A percentile compares a stretch with the other conserved stretches of the same genome.
phyloP scores from a whole-genome alignment of 1,139 yeast genomes.

The Suhomyces yuchorum region DNA sequence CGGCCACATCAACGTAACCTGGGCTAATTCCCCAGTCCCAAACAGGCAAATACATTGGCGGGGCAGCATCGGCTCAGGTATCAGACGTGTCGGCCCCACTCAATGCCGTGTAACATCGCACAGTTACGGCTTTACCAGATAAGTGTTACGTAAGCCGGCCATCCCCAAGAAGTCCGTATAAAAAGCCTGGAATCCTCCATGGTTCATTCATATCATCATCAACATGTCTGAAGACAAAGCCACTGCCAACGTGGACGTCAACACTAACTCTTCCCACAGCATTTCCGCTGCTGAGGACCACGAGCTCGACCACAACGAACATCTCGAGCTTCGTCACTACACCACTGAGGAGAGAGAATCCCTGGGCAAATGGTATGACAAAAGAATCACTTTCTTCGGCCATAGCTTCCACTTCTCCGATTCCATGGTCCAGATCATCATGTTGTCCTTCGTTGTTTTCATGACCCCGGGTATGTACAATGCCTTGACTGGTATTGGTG shows the following conservation, averaged over 20 bases:
- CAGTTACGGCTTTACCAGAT: conserved; percentile 4
- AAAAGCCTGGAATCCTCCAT: conserved; percentile 1
- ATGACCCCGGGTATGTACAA: conserved; percentile 62
- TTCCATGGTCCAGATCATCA: conserved; percentile 47
- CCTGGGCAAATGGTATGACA: conserved; percentile 47
- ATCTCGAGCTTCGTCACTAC: conserved; percentile 31
- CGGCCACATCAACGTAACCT: conserved; percentile 2
- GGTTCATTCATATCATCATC: neutral
- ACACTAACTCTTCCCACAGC: conserved; percentile 12
- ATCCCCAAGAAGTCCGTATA: conserved; percentile 1
- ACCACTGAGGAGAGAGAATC: conserved; percentile 32
- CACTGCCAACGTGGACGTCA: conserved; percentile 13
- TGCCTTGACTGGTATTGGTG: conserved; percentile 59
- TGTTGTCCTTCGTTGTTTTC: conserved; percentile 53
- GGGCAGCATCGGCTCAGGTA: conserved; percentile 5
- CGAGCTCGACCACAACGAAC: conserved; percentile 20
- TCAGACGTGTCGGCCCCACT: conserved; percentile 8
- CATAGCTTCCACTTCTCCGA: conserved; percentile 40
- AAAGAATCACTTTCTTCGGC: conserved; percentile 18
- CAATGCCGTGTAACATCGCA: conserved; percentile 14
- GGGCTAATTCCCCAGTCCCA: conserved; percentile 1
- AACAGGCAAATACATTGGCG: conserved; percentile 4
- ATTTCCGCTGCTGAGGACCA: conserved; percentile 5
- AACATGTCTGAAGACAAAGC: conserved; percentile 14
- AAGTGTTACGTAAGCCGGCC: conserved; percentile 11